Conservation (phyloP, 371 early-diverging fungal genomes). For the Syncephalastrum racemosum region DNA sequence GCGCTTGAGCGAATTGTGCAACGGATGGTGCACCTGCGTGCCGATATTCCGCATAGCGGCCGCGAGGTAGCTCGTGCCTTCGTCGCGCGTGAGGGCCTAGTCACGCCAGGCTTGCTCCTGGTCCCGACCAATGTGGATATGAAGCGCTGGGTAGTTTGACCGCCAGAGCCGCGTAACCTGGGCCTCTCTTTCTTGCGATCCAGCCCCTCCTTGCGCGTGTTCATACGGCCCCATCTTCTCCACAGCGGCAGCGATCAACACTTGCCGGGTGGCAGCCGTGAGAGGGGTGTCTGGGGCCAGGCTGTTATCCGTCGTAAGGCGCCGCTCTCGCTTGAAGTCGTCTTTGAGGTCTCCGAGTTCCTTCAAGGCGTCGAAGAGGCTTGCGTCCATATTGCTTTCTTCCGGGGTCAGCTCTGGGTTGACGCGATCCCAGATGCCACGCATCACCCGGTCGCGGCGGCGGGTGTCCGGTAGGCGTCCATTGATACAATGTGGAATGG, state of each 20-base stretch:
- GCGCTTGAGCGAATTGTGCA: not conserved
- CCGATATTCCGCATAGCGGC: slow-evolving; percentile 6
- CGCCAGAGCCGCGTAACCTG: slow-evolving; percentile 5
- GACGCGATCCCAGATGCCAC: not conserved
- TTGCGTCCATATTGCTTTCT: not conserved
- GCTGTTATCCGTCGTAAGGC: not conserved
- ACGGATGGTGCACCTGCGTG: slow-evolving; percentile 1
- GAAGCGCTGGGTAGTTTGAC: slow-evolving; percentile 7
- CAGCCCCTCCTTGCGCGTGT: not conserved
- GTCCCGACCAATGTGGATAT: slow-evolving; percentile 6
- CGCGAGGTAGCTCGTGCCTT: not conserved
- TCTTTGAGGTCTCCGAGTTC: not conserved
- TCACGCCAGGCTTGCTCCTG: not conserved
- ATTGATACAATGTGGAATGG: no score
- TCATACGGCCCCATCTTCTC: not conserved
- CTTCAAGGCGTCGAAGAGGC: not conserved
- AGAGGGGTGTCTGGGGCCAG: not conserved
- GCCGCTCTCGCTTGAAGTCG: not conserved
- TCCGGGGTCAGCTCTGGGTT: not conserved
- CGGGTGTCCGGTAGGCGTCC: no score
- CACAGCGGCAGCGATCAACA: not conserved
- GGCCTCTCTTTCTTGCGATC: not conserved
- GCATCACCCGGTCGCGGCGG: not conserved
- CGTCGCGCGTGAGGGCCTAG: not conserved
- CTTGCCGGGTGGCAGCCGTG: not conserved